phyloP scores from a whole-genome alignment of 805 yeast genomes.

The Pichia nanzhaoensis region DNA sequence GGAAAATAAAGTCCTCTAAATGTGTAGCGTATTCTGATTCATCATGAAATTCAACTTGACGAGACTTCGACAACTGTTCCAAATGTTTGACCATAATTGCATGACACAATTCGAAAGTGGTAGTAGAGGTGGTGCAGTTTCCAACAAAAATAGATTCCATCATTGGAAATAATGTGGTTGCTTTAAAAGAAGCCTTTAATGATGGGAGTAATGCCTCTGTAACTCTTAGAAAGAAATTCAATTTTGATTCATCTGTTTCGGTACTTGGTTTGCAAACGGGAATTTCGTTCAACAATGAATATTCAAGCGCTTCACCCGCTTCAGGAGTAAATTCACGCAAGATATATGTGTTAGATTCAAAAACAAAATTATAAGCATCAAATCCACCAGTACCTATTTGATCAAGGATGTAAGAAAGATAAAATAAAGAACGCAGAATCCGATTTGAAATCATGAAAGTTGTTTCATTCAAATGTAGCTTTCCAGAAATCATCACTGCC shows the following conservation, averaged over 20 bases:
- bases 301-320: conserved; percentile 22
- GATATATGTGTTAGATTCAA: conserved; percentile 30
- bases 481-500: conserved; percentile 24
- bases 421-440: conserved; percentile 33
- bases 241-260: conserved; percentile 33
- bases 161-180: conserved; percentile 21
- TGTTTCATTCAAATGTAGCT: conserved; percentile 3
- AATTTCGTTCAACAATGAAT: conserved; percentile 11
- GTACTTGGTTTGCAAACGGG: conserved; percentile 22
- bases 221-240: conserved; percentile 39
- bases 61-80: conserved; percentile 17
- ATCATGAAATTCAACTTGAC: background rate
- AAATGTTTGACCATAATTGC: conserved; percentile 42
- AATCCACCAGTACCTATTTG: conserved; percentile 60
- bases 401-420: conserved; percentile 41
- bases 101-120: conserved; percentile 54
- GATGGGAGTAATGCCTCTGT: conserved; percentile 39
- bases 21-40: background rate
- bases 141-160: conserved; percentile 21
- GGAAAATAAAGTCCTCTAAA: background rate
- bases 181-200: conserved; percentile 31
- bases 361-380: conserved; percentile 55
- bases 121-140: conserved; percentile 13
- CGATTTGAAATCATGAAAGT: conserved; percentile 8
- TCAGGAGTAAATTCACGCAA: conserved; percentile 23